Conservation (phyloP, 805 yeast species). For the Candida qinlingensis region DNA sequence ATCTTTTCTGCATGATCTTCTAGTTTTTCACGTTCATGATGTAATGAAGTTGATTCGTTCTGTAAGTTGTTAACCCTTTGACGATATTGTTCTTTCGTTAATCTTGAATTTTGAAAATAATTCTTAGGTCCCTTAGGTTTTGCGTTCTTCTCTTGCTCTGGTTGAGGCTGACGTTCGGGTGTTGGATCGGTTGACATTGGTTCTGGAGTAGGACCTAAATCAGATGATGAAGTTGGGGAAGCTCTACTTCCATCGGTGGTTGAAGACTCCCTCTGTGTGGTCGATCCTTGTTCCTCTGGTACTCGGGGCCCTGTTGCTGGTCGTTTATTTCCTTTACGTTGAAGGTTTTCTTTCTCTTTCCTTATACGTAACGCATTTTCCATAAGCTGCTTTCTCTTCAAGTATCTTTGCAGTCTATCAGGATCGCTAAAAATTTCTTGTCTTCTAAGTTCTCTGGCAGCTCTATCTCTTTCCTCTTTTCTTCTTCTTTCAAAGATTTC, state of each 20-base stretch:
- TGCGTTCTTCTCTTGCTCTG: too few relatives aligned
- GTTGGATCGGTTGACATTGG: too few relatives aligned
- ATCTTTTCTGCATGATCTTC: slow-evolving; percentile 4
- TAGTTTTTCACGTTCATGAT: slow-evolving; percentile 5
- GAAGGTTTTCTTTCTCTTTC: background rate
- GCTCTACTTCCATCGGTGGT: too few relatives aligned
- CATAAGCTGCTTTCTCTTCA: background rate
- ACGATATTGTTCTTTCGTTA: slow-evolving; percentile 10
- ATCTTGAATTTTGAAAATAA: background rate
- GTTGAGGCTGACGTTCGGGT: too few relatives aligned
- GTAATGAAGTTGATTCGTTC: background rate
- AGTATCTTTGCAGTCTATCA: background rate
- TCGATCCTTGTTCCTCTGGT: background rate
- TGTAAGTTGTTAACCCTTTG: slow-evolving; percentile 5
- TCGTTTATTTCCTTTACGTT: background rate
- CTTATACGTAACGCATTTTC: background rate
- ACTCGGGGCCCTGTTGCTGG: background rate
- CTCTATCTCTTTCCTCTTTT: slow-evolving; percentile 5
- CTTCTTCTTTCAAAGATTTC: slow-evolving; percentile 19
- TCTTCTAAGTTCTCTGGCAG: background rate
- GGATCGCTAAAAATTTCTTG: background rate
- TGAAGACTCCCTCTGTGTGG: too few relatives aligned
- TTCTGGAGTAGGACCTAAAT: too few relatives aligned
- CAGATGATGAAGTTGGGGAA: too few relatives aligned
- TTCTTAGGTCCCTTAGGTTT: too few relatives aligned